phyloP scores from a whole-genome alignment of 306 rosid species.

The Canavalia ensiformis region DNA sequence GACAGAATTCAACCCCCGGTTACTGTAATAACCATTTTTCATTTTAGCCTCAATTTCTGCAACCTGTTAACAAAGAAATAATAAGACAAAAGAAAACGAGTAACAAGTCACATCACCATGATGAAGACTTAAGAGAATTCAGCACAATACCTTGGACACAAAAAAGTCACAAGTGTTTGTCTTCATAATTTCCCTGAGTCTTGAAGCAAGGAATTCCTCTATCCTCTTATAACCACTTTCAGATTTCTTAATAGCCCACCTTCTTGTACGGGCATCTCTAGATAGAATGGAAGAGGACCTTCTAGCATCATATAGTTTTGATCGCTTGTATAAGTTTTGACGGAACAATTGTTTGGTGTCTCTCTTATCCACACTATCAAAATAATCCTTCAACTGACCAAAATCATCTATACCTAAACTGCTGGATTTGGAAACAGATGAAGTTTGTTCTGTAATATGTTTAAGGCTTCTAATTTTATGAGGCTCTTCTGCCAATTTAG shows the following conservation, averaged over 20 bases:
- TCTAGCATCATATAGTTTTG: slow-evolving; percentile 96
- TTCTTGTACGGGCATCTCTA: slow-evolving; percentile 98
- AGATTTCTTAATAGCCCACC: slow-evolving; percentile 95
- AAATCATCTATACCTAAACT: slow-evolving; percentile 79
- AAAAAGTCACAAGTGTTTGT: slow-evolving; percentile 83
- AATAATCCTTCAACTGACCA: slow-evolving; percentile 91
- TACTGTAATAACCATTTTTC: slow-evolving; percentile 82
- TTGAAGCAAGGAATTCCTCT: slow-evolving; percentile 90
- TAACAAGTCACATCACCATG: slow-evolving; percentile 19
- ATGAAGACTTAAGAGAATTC: slow-evolving; percentile 13
- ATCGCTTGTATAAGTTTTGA: slow-evolving; percentile 89
- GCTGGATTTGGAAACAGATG: slow-evolving; percentile 67
- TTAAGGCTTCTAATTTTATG: slow-evolving; percentile 79
- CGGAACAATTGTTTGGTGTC: slow-evolving; percentile 86
- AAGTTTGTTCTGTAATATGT: slow-evolving; percentile 69
- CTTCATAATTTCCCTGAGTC: slow-evolving; percentile 91
- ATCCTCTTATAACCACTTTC: slow-evolving; percentile 93
- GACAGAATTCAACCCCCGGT: slow-evolving; percentile 87
- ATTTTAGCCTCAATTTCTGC: slow-evolving; percentile 94
- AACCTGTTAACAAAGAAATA: slow-evolving; percentile 64
- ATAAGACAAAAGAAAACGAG: slow-evolving; percentile 30
- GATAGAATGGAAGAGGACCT: slow-evolving; percentile 95
- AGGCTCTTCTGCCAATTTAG: slow-evolving; percentile 67
- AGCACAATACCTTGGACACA: slow-evolving; percentile 81
- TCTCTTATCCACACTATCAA: slow-evolving; percentile 95